Conservation (phyloP, 306 rosid genomes). For the Herpetospermum pedunculosum region DNA sequence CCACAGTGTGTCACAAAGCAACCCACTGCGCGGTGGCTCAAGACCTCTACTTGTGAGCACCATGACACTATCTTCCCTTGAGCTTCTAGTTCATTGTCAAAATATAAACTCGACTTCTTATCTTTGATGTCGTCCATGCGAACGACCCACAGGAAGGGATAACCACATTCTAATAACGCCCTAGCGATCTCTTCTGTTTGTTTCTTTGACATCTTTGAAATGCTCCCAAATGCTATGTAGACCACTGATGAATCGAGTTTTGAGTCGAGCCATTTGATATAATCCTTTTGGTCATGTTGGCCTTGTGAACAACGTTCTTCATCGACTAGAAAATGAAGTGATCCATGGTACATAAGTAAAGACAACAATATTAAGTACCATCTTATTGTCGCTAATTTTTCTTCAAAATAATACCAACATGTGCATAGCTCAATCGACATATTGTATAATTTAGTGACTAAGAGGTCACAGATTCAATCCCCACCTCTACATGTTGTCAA, state of each 20-base stretch:
- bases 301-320: background rate
- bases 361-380: no score
- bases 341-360: background rate
- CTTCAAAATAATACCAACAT: no score
- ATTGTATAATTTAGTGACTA: no score
- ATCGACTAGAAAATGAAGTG: no score
- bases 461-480: no score
- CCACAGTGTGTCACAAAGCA: background rate
- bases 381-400: no score
- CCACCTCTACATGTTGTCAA: no score
- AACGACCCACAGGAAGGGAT: background rate
- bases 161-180: background rate
- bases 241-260: background rate
- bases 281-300: background rate
- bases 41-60: background rate
- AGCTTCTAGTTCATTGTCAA: background rate
- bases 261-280: background rate
- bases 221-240: background rate
- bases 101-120: background rate
- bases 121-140: background rate
- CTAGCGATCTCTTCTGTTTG: background rate
- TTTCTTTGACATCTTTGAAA: background rate
- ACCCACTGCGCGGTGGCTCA: background rate
- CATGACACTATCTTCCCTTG: constrained; percentile 10
- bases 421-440: no score